Percentiles rank a stretch among this genome's conserved stretches.
These are phyloP conservation scores for Leishmania martiniquensis DNA, from an alignment of 208 protist genomes.

Conservation along the genomic window DNA sequence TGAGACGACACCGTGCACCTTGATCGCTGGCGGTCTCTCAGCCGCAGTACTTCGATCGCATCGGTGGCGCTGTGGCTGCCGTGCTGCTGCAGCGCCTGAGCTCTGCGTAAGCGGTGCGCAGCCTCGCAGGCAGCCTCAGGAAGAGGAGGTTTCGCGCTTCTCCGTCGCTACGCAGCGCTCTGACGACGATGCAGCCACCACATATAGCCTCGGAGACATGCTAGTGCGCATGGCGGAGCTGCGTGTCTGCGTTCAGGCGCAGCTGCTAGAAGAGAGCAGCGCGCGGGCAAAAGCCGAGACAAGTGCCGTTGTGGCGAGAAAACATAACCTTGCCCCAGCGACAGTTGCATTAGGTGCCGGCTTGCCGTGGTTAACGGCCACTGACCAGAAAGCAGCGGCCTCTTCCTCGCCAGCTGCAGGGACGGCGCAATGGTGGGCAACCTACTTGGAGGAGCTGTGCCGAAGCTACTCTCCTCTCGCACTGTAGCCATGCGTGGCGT, in stretches of 20 bases:
- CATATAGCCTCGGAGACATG: constrained; percentile 17
- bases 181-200: constrained; percentile 17
- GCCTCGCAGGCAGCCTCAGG: neutral
- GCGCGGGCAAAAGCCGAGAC: neutral
- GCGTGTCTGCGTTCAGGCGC: constrained; percentile 30
- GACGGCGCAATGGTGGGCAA: constrained; percentile 30
- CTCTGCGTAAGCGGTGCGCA: neutral
- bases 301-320: neutral
- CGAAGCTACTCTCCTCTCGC: constrained; percentile 16
- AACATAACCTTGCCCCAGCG: neutral
- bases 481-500: neutral
- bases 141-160: neutral
- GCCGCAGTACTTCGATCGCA: constrained; percentile 23
- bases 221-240: constrained; percentile 26
- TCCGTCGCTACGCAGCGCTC: constrained; percentile 23
- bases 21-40: constrained; percentile 10
- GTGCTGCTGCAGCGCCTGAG: neutral
- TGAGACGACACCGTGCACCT: neutral
- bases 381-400: neutral
- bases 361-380: neutral
- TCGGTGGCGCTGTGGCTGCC: constrained; percentile 15
- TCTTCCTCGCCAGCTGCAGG: constrained; percentile 7
- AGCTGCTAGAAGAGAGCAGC: constrained; percentile 19
- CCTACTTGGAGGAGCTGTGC: constrained; percentile 27
- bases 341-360: neutral